Base-by-base conservation (phyloP, 192 early-diverging fungal genomes). In the Powellomyces hirtus region DNA sequence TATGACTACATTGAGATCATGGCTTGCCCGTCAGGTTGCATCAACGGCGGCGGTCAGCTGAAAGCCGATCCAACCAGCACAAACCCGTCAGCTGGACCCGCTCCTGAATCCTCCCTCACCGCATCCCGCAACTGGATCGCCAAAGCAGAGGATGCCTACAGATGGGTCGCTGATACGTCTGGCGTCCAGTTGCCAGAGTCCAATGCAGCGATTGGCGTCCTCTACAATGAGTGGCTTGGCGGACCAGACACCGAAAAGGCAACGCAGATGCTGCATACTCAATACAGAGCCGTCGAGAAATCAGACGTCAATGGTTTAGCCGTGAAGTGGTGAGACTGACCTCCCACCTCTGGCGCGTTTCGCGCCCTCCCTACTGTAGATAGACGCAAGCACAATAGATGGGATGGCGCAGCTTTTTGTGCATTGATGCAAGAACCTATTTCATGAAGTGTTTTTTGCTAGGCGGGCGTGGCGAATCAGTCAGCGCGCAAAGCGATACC, bases 1-100 rank as follows among this genome's bases (percentile, higher is more conserved):
- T 96, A 94, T 75, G 89, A 97, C 70, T 99, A 90, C 70, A 91
- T 98, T 0, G 96, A 99, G 66, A 92, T 99, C 16, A 96, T 96
- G 86, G 97, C 97, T 0, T 99, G 97, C 68, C 97, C 97, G 0
- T 89, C 87, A 20, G 97, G 94, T 8, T 99, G 97, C 79, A 92
- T 94, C 36, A 98, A 99, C 66, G 97, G 97, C 18, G 97, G 97
- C 56, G 97, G 97, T 6, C 97, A 99, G 75, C 63, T 95, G 20
- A 89, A 90, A 66, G 67, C 64, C 18, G 56, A 10, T 26, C 42
- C 62, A 16, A 27, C 24, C 2, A 31, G 18, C 53, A 56, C 5
- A 4, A 31, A 16, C 16, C 5, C 53, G 14, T 30, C 34, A 4
- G 42, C 20, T 29, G 55, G 46, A 29, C 14, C 53, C 20, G 20